Evolutionary conservation across 257 asterid genomes (phyloP).

Genomic region (Mentha longifolia): DNA sequence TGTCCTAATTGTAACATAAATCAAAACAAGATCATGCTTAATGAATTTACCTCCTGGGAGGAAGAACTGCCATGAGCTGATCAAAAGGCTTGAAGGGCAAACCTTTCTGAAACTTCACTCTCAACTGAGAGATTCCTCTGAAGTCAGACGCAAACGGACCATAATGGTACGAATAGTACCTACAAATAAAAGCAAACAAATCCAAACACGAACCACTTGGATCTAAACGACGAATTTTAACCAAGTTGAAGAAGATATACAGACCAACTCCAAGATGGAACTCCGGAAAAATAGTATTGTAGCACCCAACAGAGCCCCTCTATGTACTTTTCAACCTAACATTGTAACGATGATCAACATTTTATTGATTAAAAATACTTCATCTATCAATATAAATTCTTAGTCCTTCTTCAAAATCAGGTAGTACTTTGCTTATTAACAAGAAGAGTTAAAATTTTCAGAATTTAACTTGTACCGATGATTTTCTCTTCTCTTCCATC

Average conservation of each 20-base stretch:
- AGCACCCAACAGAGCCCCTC: too few relatives aligned
- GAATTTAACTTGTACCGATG: slow-evolving; percentile 50
- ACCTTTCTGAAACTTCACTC: slow-evolving; percentile 48
- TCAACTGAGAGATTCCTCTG: slow-evolving; percentile 50
- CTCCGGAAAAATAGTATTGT: slow-evolving; percentile 59
- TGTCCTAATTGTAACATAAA: background rate
- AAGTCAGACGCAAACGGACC: slow-evolving; percentile 70
- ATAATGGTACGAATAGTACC: slow-evolving; percentile 66
- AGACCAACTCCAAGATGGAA: slow-evolving; percentile 74
- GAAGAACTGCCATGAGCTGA: slow-evolving; percentile 73
- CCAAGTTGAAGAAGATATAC: background rate
- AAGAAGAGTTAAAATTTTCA: too few relatives aligned
- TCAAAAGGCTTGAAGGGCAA: slow-evolving; percentile 64
- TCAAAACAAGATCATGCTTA: background rate
- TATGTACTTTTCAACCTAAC: slow-evolving; percentile 53
- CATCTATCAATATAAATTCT: background rate
- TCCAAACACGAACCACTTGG: background rate
- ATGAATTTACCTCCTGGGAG: slow-evolving; percentile 55
- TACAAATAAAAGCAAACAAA: background rate
- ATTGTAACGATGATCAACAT: background rate
- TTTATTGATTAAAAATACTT: too few relatives aligned
- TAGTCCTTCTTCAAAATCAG: too few relatives aligned
- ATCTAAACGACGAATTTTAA: background rate
- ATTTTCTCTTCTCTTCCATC: slow-evolving; percentile 43
- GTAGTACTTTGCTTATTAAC: too few relatives aligned